A percentile compares a stretch with the other conserved stretches of the same genome.
phyloP scores from a whole-genome alignment of 2,329 filamentous ascomycete genomes.

The Ceratocystiopsis sp. region DNA sequence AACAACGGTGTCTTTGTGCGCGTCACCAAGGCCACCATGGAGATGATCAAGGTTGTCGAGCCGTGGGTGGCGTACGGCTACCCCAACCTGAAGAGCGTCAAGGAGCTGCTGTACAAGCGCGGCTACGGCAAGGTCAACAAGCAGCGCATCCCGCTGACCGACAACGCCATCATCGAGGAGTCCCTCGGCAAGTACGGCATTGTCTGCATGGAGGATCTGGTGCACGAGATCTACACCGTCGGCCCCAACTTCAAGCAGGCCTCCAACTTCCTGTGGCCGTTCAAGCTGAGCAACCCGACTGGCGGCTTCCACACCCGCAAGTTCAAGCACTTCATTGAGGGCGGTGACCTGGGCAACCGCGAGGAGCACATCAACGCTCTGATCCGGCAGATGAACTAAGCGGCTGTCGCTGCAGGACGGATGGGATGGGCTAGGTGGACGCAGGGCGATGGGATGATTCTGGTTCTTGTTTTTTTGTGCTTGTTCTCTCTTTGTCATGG shows the following conservation, averaged over 20 bases:
- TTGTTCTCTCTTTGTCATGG: too few species aligned
- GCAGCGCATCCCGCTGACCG: constrained; percentile 89
- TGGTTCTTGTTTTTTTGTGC: too few species aligned
- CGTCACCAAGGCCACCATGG: constrained; percentile 90
- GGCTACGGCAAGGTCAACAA: constrained; percentile 98
- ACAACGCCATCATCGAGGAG: constrained; percentile 96
- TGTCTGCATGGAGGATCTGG: constrained; percentile 97
- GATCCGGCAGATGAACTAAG: constrained; percentile 97
- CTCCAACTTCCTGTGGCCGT: constrained; percentile 98
- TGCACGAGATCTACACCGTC: constrained; percentile 98
- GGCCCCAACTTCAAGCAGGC: constrained; percentile 99
- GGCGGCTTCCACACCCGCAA: constrained; percentile 93
- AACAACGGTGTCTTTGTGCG: constrained; percentile 99
- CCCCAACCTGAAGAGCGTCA: constrained; percentile 97
- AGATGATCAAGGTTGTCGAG: constrained; percentile 98
- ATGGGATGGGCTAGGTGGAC: constrained; percentile 9
- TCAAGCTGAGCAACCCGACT: constrained; percentile 98
- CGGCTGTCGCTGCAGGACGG: not conserved
- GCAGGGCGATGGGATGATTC: too few species aligned
- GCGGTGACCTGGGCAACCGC: constrained; percentile 95
- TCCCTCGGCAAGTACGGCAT: constrained; percentile 96
- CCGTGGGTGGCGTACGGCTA: constrained; percentile 98
- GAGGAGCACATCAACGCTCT: constrained; percentile 96
- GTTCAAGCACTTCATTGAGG: constrained; percentile 98
- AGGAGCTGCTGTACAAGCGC: constrained; percentile 99